Evolutionary conservation across 805 yeast species (phyloP).

Genomic region (Yarrowia sp.): DNA sequence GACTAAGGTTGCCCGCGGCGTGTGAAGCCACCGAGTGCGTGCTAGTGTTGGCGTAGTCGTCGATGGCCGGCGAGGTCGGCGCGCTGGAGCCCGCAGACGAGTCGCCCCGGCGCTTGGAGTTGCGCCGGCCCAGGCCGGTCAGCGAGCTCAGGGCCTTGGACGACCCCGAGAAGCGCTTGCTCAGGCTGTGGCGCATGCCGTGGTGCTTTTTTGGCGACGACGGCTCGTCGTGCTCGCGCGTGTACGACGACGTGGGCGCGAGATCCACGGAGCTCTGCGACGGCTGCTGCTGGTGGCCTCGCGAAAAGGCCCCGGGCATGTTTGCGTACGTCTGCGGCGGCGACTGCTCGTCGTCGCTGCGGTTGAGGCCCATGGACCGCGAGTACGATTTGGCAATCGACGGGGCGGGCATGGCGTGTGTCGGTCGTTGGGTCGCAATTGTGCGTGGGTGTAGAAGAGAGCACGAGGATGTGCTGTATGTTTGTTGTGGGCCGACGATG

Average conservation of each 20-base stretch:
- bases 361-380: constrained; percentile 25
- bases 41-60: constrained; percentile 20
- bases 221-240: constrained; percentile 11
- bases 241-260: constrained; percentile 10
- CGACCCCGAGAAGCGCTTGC: constrained; percentile 18
- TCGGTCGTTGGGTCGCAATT: constrained; percentile 4
- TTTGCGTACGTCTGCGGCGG: constrained; percentile 16
- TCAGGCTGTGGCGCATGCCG: constrained; percentile 17
- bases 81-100: background rate
- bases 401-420: constrained; percentile 22
- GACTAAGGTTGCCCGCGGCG: background rate
- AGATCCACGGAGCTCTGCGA: constrained; percentile 14
- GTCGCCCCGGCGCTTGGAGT: constrained; percentile 25
- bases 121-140: constrained; percentile 3
- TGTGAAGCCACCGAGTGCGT: constrained; percentile 16
- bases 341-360: constrained; percentile 24
- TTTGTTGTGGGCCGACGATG: constrained; percentile 26
- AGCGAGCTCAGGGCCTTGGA: constrained; percentile 24
- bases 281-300: constrained; percentile 3
- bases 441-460: constrained; percentile 22
- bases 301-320: constrained; percentile 20
- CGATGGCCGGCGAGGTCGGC: constrained; percentile 12
- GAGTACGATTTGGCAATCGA: constrained; percentile 26
- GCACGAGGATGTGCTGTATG: constrained; percentile 10
- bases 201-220: constrained; percentile 20